Conservation (phyloP, 2,329 filamentous ascomycete species). For the Pestalotiopsis sp. region DNA sequence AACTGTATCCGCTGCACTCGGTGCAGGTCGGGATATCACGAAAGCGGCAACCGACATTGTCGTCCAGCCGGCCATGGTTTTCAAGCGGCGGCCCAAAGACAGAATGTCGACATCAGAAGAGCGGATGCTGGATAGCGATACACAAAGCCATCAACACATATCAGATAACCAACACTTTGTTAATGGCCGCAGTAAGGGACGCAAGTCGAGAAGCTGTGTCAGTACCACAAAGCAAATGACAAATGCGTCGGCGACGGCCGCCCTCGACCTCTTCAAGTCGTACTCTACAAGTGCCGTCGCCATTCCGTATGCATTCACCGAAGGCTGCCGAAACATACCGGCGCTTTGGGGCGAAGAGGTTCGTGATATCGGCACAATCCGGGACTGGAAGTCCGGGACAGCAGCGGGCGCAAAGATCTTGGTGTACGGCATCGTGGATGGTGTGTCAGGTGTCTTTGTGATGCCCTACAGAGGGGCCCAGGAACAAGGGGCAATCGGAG, state of each 20-base stretch:
- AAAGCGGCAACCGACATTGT: not conserved
- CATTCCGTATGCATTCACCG: constrained; percentile 48
- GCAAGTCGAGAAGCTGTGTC: not conserved
- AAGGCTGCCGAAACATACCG: constrained; percentile 55
- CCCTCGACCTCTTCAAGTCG: constrained; percentile 12
- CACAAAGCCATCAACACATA: not conserved
- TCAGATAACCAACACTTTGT: not conserved
- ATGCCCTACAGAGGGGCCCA: constrained; percentile 44
- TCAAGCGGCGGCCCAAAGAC: constrained; percentile 15
- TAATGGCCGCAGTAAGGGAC: not conserved
- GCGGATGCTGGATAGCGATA: too few species aligned
- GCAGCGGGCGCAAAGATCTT: constrained; percentile 47
- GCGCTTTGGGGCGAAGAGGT: constrained; percentile 53
- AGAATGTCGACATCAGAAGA: not conserved
- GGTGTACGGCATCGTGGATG: constrained; percentile 44
- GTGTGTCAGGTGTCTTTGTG: constrained; percentile 44
- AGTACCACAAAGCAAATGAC: not conserved
- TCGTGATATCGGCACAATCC: constrained; percentile 36
- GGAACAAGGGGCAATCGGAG: constrained; percentile 41
- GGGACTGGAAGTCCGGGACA: constrained; percentile 45
- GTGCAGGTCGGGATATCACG: constrained; percentile 1
- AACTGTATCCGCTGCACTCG: constrained; percentile 20
- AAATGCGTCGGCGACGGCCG: not conserved
- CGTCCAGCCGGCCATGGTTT: constrained; percentile 29
- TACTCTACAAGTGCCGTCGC: constrained; percentile 38